Evolutionary conservation across 495 filamentous ascomycete species (phyloP).

Genomic region (Xylaria cubensis): DNA sequence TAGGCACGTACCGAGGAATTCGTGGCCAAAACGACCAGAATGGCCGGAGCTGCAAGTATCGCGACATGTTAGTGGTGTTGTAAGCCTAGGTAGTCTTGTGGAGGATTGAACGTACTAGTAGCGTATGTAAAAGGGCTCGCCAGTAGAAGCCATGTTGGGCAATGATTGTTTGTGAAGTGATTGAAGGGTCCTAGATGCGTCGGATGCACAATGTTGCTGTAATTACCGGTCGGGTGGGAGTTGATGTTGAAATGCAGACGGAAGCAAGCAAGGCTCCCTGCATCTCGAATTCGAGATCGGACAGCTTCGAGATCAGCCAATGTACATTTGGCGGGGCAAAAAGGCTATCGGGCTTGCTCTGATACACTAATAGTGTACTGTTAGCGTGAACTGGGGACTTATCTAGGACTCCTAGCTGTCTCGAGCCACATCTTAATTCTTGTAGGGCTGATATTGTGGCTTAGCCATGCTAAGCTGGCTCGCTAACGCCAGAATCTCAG

Average conservation of each 20-base stretch:
- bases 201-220: neutral
- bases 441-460: slow-evolving; percentile 8
- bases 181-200: neutral
- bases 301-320: slow-evolving; percentile 2
- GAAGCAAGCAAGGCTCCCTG: slow-evolving; percentile 10
- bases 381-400: no score
- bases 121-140: slow-evolving; percentile 90
- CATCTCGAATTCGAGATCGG: slow-evolving; percentile 28
- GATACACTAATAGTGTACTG: neutral
- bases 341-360: neutral
- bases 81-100: neutral
- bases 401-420: no score
- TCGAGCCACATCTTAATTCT: no score
- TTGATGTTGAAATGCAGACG: neutral
- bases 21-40: slow-evolving; percentile 96
- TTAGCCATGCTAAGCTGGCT: neutral
- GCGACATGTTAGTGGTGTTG: slow-evolving; percentile 34
- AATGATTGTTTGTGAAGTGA: neutral
- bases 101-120: slow-evolving; percentile 78
- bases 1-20: slow-evolving; percentile 81
- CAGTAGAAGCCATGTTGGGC: slow-evolving; percentile 35
- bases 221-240: neutral
- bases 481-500: neutral
- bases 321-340: slow-evolving; percentile 24
- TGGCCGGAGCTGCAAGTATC: slow-evolving; percentile 81